Evolutionary conservation across 805 yeast species (phyloP), one percentile per base, ranked within the genome.

Genomic region (Starmerella floris): DNA sequence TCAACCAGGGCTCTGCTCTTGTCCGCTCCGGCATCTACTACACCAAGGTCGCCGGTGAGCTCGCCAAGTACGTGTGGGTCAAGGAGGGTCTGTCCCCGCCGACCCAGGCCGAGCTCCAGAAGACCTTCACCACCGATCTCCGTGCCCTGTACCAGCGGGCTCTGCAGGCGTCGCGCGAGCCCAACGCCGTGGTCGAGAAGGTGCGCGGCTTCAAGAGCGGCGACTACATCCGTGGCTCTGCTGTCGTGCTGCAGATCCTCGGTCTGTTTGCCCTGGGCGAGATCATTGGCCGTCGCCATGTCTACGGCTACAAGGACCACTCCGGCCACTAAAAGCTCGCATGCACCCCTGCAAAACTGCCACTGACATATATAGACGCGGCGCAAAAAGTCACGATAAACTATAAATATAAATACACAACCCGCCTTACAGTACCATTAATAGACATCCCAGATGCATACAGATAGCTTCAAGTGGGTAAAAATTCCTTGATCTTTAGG

Each of bases 61-160:
- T 76, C 54, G 76, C 72, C 47, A 81, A 81, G 65, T 73, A 76
- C 64, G 82, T 91, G 49, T 91, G 88, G 75, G 67, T 77, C 60
- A 81, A 82, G 65, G 98, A 91, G 69, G 94, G 85, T 51, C 68
- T 91, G 56, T 83, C 93, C 49, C 97, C 97, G 51, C 98, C 98
- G 56, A 62, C 83, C 33, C 56, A 71, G 48, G 72, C 74, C 43
- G 84, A 84, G 62, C 71, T 88, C 69, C 78, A 81, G 68, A 67
- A 72, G 52, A 83, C 82, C 33, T 85, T 81, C 72, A 63, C 71
- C 53, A 34, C 44, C 15, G 49, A 44, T 26, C 31, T 41, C 26
- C 59, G 66, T 70, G 66, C 64, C 65, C 45, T 66, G 65, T 53
- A 38, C 41, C 26, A 35, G 47, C 25, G 40, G 43, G 49, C 42